Evolutionary conservation across 495 filamentous ascomycete species (phyloP).

Genomic region (Rhypophila decipiens): DNA sequence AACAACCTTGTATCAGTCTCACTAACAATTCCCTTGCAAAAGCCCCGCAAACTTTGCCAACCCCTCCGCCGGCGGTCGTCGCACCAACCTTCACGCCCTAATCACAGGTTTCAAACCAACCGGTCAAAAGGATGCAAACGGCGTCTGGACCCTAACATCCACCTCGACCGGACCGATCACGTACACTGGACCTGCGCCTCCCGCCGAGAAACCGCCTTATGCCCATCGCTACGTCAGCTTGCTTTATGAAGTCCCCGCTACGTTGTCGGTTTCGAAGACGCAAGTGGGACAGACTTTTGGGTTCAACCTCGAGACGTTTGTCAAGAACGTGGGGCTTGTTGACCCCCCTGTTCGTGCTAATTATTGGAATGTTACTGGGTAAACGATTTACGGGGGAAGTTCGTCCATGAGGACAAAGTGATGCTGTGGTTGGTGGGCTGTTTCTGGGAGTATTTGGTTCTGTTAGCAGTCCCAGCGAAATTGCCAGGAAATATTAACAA

Average conservation of each 20-base stretch:
- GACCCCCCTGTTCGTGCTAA: slow-evolving; percentile 31
- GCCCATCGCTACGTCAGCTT: slow-evolving; percentile 6
- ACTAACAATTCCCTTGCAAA: neutral
- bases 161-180: slow-evolving; percentile 18
- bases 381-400: no score
- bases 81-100: slow-evolving; percentile 40
- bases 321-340: slow-evolving; percentile 27
- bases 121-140: slow-evolving; percentile 14
- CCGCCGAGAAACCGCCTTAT: slow-evolving; percentile 2
- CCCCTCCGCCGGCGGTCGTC: slow-evolving; percentile 24
- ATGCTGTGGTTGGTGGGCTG: no score
- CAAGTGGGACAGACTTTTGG: slow-evolving; percentile 27
- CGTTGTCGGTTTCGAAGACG: slow-evolving; percentile 27
- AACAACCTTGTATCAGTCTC: neutral
- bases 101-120: slow-evolving; percentile 38
- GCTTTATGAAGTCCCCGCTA: slow-evolving; percentile 18
- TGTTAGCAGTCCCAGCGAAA: no score
- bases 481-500: no score
- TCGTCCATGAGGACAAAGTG: no score
- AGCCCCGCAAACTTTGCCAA: slow-evolving; percentile 35
- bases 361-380: slow-evolving; percentile 37
- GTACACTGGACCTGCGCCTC: slow-evolving; percentile 4
- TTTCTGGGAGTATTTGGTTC: no score
- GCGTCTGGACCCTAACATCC: slow-evolving; percentile 30
- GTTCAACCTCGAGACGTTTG: slow-evolving; percentile 38